These are phyloP conservation scores for Penicillium fuscoglaucum DNA, from an alignment of 2,329 filamentous ascomycete species.

Conservation along the genomic window DNA sequence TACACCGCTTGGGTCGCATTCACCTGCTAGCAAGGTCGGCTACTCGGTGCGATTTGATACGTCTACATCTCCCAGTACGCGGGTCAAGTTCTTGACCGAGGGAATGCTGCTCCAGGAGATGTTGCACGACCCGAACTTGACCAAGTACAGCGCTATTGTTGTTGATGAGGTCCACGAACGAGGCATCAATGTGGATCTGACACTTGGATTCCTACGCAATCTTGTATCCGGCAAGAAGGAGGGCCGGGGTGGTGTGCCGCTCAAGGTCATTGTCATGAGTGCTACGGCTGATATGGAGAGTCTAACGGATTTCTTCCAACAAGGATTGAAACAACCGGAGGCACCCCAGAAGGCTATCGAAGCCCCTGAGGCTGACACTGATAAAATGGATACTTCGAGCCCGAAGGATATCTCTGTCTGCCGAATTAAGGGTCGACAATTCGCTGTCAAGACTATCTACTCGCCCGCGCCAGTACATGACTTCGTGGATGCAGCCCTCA, in stretches of 20 bases:
- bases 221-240: slow-evolving; percentile 61
- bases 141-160: slow-evolving; percentile 83
- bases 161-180: slow-evolving; percentile 98
- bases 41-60: slow-evolving; percentile 96
- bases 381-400: slow-evolving; percentile 38
- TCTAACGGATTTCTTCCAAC: slow-evolving; percentile 71
- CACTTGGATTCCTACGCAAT: slow-evolving; percentile 83
- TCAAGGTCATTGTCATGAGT: slow-evolving; percentile 96
- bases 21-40: slow-evolving; percentile 68
- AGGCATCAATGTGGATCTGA: slow-evolving; percentile 88
- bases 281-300: slow-evolving; percentile 87
- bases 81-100: slow-evolving; percentile 92
- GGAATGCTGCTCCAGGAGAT: slow-evolving; percentile 96
- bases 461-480: slow-evolving; percentile 73
- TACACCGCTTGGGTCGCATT: slow-evolving; percentile 59
- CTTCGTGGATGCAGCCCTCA: slow-evolving; percentile 77
- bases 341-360: slow-evolving; percentile 14
- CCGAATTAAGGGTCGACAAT: slow-evolving; percentile 83
- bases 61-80: slow-evolving; percentile 74
- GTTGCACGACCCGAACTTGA: slow-evolving; percentile 76
- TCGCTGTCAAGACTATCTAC: slow-evolving; percentile 76
- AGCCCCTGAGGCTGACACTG: slow-evolving; percentile 12
- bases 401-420: slow-evolving; percentile 56
- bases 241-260: slow-evolving; percentile 67
- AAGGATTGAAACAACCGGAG: slow-evolving; percentile 26